Base-by-base conservation (phyloP, 2,329 filamentous ascomycete species). In the Orbilia javanica region DNA sequence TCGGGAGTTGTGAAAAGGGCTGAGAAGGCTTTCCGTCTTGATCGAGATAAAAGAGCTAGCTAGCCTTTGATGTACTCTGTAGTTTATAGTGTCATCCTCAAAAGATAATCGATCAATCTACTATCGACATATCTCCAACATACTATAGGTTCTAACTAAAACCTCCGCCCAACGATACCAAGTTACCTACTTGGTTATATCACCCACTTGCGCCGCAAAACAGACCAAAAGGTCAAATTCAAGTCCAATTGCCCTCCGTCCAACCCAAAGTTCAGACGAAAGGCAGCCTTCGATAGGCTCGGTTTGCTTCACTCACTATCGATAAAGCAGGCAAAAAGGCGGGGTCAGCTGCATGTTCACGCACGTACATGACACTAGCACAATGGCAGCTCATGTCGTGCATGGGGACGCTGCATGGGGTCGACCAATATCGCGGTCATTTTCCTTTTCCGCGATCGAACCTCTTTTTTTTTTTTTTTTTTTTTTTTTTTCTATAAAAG, bases 241-340 rank as follows among this genome's bases (percentile, higher is more conserved):
- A 60, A 3, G 53, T 60, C 36, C 52, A 36, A 52, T 29, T 3
- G 46, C 20, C 29, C 7, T 53, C 3, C 18, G 20, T 39, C 65
- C 64, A 62, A 57, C 60, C 39, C 70, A 68, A 78, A 78, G 74
- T 78, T 78, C 74, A 50, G 74, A 78, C 63, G 74, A 78, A 78
- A 57, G 34, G 46, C 67, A n/a, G 34, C 67, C 36, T 71, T 78
- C 74, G 53, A 78, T 71, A 78, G 74, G 74, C 36, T 71, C 66
- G 62, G 66, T 22, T 48, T 39, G 25, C 2, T 55, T 22, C 8
- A 15, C 25, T 36, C 65, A 65, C 52, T 71, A 63, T 71, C 66
- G 62, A 78, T 74, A 75, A 68, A 44, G 53, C 52, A 65, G 31
- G 46, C 27, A 48, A 68, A 71, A 72, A 78, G 62, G 74, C 74